Evolutionary conservation across 2,329 filamentous ascomycete species (phyloP).

Genomic region (Monosporascus sp.): DNA sequence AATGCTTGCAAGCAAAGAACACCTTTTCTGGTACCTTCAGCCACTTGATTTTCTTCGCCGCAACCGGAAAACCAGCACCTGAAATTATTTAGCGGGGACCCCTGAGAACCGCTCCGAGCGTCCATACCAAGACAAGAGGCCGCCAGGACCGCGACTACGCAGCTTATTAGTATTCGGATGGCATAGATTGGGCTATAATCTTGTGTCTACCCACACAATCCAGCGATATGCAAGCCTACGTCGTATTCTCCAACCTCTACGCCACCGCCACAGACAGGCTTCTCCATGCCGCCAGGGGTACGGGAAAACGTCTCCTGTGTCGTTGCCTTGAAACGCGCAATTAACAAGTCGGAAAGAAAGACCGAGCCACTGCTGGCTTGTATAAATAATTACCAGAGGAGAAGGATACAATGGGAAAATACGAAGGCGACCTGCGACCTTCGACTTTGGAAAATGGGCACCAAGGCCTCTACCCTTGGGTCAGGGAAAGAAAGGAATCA

Average conservation of each 20-base stretch:
- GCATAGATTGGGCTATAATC: neutral
- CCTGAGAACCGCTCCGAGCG: neutral
- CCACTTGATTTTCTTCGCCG: slow-evolving; percentile 51
- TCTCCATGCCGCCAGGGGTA: slow-evolving; percentile 13
- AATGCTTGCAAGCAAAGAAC: slow-evolving; percentile 61
- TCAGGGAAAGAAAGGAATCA: slow-evolving; percentile 15
- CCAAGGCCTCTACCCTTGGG: slow-evolving; percentile 17
- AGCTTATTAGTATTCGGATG: neutral
- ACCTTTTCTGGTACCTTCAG: slow-evolving; percentile 51
- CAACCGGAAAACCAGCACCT: slow-evolving; percentile 48
- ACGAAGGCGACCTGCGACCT: slow-evolving; percentile 35
- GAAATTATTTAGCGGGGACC: too few relatives aligned
- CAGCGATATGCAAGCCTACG: slow-evolving; percentile 34
- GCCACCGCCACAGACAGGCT: slow-evolving; percentile 36
- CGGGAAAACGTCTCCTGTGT: too few relatives aligned
- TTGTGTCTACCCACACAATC: slow-evolving; percentile 32
- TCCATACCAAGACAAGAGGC: slow-evolving; percentile 34
- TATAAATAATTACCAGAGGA: slow-evolving; percentile 2
- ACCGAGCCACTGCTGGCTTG: neutral
- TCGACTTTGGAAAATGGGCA: slow-evolving; percentile 17
- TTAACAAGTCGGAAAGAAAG: neutral
- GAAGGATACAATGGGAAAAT: slow-evolving; percentile 15
- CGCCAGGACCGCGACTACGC: slow-evolving; percentile 33
- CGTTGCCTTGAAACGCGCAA: neutral
- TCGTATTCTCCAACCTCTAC: slow-evolving; percentile 35